Conservation (phyloP, 257 asterid species). For the Paraleonurus japonicus region DNA sequence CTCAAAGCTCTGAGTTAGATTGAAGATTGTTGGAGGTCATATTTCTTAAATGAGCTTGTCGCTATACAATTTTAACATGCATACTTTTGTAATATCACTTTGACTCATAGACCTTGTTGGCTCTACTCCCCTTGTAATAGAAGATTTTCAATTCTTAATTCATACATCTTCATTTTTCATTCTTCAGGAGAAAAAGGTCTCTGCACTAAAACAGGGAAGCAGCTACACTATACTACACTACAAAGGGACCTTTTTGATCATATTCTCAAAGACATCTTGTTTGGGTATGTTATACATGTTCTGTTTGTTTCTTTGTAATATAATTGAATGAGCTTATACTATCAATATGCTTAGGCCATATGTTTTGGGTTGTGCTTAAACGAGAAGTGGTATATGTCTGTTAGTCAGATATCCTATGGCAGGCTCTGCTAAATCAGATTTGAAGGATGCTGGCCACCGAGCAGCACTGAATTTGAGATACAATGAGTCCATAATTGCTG, state of each 20-base stretch:
- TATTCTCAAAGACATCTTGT: slow-evolving; percentile 56
- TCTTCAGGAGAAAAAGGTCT: slow-evolving; percentile 71
- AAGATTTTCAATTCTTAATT: too few species aligned
- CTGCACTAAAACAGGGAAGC: slow-evolving; percentile 57
- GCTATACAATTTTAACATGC: too few species aligned
- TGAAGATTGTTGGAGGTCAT: too few species aligned
- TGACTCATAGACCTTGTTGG: too few species aligned
- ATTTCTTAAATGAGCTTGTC: too few species aligned
- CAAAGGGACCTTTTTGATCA: slow-evolving; percentile 75
- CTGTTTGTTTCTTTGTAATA: not conserved
- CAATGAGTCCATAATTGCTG: slow-evolving; percentile 75
- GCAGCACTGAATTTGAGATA: slow-evolving; percentile 73
- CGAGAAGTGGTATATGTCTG: slow-evolving; percentile 34
- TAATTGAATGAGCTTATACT: slow-evolving; percentile 1
- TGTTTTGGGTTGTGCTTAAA: slow-evolving; percentile 25
- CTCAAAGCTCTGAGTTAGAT: too few species aligned
- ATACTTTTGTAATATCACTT: too few species aligned
- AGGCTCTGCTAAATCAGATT: slow-evolving; percentile 11
- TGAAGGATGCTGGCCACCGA: slow-evolving; percentile 64
- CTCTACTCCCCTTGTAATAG: too few species aligned
- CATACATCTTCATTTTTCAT: not conserved
- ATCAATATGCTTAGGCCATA: slow-evolving; percentile 11
- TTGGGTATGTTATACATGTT: too few species aligned
- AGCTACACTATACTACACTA: slow-evolving; percentile 70
- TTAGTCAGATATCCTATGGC: slow-evolving; percentile 36